Percentiles rank a stretch among this genome's conserved stretches.
phyloP scores from a whole-genome alignment of 345 rosid species.

The Anastatica hierochuntica region DNA sequence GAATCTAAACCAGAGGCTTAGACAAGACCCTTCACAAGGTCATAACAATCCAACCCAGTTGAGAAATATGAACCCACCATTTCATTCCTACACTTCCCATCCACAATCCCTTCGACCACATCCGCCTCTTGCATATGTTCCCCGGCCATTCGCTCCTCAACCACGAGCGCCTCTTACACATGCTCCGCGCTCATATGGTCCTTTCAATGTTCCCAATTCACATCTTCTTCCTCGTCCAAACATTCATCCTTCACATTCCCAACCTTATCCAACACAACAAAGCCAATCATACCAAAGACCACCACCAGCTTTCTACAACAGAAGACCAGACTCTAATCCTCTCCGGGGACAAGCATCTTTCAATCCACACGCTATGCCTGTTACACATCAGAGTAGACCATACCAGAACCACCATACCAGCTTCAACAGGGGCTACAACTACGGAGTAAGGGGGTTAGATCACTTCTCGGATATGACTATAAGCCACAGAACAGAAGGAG shows the following conservation, averaged over 20 bases:
- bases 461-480: no score
- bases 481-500: slow-evolving; percentile 9
- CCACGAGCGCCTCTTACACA: no score
- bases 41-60: no score
- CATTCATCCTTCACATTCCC: slow-evolving; percentile 1
- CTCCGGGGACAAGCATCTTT: slow-evolving; percentile 21
- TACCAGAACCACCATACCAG: slow-evolving; percentile 16
- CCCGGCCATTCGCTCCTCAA: no score
- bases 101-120: no score
- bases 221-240: no score
- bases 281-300: slow-evolving; percentile 16
- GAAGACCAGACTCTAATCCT: slow-evolving; percentile 24
- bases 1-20: slow-evolving; percentile 2
- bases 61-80: slow-evolving; percentile 13
- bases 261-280: slow-evolving; percentile 15
- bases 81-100: slow-evolving; percentile 14
- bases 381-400: slow-evolving; percentile 16
- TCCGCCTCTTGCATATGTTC: no score
- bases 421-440: slow-evolving; percentile 18
- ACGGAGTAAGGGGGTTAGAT: slow-evolving; percentile 18
- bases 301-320: slow-evolving; percentile 14
- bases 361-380: no score
- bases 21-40: no score
- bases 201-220: background rate
- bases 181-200: no score